Evolutionary conservation across 768 basidiomycete species (phyloP), one percentile per base, ranked within the genome.

Genomic region (Serendipita sp.): DNA sequence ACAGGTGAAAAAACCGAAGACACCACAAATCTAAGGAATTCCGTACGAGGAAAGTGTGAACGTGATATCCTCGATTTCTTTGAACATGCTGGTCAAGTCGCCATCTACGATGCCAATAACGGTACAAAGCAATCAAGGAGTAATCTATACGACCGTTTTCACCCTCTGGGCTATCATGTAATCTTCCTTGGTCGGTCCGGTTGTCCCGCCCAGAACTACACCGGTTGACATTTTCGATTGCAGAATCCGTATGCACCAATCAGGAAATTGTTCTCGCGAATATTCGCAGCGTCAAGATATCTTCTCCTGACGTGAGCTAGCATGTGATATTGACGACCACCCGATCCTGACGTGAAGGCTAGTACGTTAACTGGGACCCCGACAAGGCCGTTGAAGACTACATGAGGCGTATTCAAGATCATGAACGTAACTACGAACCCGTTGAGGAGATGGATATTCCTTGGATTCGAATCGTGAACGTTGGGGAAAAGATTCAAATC

Each of bases 101-200:
- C 95, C 44, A 94, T 99, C 68, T 98, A 97, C 76, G 96, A 99
- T 72, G 96, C 96, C 34, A 99, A 99, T 72, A 97, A 97, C 69
- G 92, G 92, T 1, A 84, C 83, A 4, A 78, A 79, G 23, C 80
- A 79, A 54, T 80, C 80, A 35, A 77, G 96, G 64, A 83, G 86
- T 67, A 77, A 77, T 23, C 73, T 96, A 58, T 85, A 86, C 0
- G 85, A 93, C 75, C 93, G 84, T 75, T 97, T 95, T 71, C 86
- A 89, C 73, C 81, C 82, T 70, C 80, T 75, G 23, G 92, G 89
- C 0, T 87, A 97, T 63, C 95, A 98, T 78, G 91, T 99, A 66
- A 83, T 98, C 69, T 80, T 97, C 75, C 81, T 99, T 30, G 95
- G 95, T 90, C 38, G 56, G 75, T 69, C 78, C 66, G 36, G 63